Base-by-base conservation (phyloP, 306 rosid genomes). In the Trifolium subterraneum region DNA sequence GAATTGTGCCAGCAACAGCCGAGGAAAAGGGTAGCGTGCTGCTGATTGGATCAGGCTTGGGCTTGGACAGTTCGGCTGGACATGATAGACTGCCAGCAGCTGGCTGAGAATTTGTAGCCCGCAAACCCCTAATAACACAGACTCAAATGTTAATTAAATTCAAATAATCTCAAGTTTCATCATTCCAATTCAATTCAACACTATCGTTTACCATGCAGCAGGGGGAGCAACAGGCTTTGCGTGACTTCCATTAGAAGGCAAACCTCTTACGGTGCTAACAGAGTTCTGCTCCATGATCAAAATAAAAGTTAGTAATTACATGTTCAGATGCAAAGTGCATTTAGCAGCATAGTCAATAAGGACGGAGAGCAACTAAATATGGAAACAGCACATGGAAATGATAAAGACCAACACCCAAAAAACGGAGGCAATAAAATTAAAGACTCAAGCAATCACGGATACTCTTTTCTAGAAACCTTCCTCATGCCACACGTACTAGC, bases 171-270 rank as follows among this genome's bases (percentile, higher is more conserved):
- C 12, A 72, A 64, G 56, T 29, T 68, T 62, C 52, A 72, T 39
- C 12, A 14, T 60, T 29, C 42, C 12, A 31, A 73, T 72, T 66
- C 29, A 63, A 79, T 10, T 44, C 33, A 71, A 45, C 58, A 71
- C 72, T 71, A 16, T 16, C 61, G 51, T 73, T 83, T 88, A 91
- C 97, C 98, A 88, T 74, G 97, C 87, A 64, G 88, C 83, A 33
- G 92, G 80, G 55, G 96, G 88, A 52, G 79, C 77, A 15, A 85
- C 14, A 66, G 88, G 83, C 67, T 83, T 88, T 63, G 81, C 90
- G 67, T 89, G 71, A 75, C 79, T 84, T 77, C 86, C 96, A 80
- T 85, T 84, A 55, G 98, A 88, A 81, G 93, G 92, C 73, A 92
- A 89, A 79, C 81, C 89, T 83, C 82, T 84, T 72, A 66, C 42